Base-by-base conservation (phyloP, 441 rosid genomes). In the Macaranga tanarius region DNA sequence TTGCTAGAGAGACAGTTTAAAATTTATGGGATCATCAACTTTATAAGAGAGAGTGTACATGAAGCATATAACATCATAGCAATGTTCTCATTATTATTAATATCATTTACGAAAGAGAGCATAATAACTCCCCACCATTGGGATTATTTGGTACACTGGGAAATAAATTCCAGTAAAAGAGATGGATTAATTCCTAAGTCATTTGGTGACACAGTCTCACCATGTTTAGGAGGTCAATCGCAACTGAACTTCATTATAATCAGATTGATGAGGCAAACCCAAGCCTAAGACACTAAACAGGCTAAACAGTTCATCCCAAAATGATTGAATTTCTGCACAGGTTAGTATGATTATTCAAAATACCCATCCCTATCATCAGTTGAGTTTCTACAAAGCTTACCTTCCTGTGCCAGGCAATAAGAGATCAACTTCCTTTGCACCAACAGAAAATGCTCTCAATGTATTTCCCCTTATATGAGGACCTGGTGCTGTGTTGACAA, bases 351-450 rank as follows among this genome's bases (percentile, higher is more conserved):
- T 10, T 25, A 42, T 47, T 45, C 19, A 48, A n/a, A 31, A n/a
- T 28, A 16, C 26, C 45, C 16, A 48, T 8, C 48, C 44, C 1
- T 54, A 44, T 22, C n/a, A 67, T 19, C 10, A 8, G 23, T 19
- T 19, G 31, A 42, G 54, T 44, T 56, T 56, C 7, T 31, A 31
- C n/a, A 62, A 69, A 42, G 69, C 56, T 75, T 75, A 93, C 99
- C 99, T 96, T 80, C 86, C 97, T 62, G 97, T 86, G 72, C 98
- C 98, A 26, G 99, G 98, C 65, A 96, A 83, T 69, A 93, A 74
- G 73, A 96, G 97, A 86, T 96, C 99, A 3, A 88, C 99, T 88
- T 96, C 98, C 90, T 82, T 79, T 71, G 88, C 93, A 20, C 97
- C 99, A 13, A 83, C 77, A 19, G 99, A 86, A 79, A 54, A 86